These are phyloP conservation scores for Fusarium verticillioides DNA, from an alignment of 2,329 filamentous ascomycete species.

Conservation along the genomic window DNA sequence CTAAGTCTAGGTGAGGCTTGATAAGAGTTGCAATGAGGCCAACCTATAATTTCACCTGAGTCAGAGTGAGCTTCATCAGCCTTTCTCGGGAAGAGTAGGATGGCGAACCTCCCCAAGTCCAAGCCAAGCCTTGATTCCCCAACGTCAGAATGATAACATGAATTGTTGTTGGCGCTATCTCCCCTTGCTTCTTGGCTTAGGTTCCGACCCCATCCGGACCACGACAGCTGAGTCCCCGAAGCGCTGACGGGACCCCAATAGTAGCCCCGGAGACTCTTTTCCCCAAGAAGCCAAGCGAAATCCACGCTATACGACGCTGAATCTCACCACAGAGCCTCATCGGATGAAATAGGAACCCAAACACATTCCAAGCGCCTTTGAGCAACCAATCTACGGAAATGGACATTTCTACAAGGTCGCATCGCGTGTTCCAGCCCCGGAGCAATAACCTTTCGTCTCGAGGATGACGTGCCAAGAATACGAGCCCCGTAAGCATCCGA, in stretches of 20 bases:
- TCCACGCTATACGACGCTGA: not conserved
- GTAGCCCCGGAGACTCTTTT: not conserved
- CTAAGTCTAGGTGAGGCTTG: accelerated
- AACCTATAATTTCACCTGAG: no score
- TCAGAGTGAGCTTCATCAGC: accelerated
- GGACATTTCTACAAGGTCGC: not conserved
- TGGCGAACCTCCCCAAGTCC: not conserved
- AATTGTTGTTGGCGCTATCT: not conserved
- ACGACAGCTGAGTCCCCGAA: not conserved
- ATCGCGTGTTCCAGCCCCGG: not conserved
- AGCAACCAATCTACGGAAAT: not conserved
- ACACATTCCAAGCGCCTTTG: not conserved
- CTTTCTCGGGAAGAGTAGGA: not conserved
- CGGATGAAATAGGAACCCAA: not conserved
- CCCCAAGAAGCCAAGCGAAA: not conserved
- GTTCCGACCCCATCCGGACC: not conserved
- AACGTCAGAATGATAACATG: not conserved
- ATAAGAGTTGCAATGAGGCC: not conserved
- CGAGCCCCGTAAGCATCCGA: constrained; percentile 1
- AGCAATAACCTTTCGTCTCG: not conserved
- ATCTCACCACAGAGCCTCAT: not conserved
- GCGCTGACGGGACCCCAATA: not conserved
- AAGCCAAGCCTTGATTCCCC: not conserved
- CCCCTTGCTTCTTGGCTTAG: not conserved
- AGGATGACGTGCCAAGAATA: constrained; percentile 1